Evolutionary conservation across 2,329 filamentous ascomycete genomes (phyloP).

Genomic region (Lecanicillium sp.): DNA sequence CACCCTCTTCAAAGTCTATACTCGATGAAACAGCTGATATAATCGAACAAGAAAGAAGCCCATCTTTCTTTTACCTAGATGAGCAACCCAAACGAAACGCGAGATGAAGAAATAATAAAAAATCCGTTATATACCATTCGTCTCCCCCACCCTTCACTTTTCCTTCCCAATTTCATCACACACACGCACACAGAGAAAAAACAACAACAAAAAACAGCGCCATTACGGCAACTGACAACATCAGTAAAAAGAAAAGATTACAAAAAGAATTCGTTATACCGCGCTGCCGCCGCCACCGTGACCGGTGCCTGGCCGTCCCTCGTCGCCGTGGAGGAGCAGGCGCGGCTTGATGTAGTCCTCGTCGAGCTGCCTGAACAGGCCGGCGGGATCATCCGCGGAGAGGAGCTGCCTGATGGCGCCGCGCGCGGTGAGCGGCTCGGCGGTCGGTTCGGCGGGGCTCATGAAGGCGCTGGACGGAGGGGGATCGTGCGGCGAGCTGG

Average conservation of each 20-base stretch:
- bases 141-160: neutral
- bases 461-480: slow-evolving; percentile 25
- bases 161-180: neutral
- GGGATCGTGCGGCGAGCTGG: slow-evolving; percentile 8
- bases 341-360: slow-evolving; percentile 95
- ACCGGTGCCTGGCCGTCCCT: slow-evolving; percentile 16
- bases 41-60: no score
- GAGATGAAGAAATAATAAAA: no score
- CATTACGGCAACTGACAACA: no score
- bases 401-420: slow-evolving; percentile 77
- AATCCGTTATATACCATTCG: neutral
- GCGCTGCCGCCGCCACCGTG: slow-evolving; percentile 22
- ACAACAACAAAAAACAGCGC: neutral
- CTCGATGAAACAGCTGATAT: no score
- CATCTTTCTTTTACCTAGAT: no score
- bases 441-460: slow-evolving; percentile 22
- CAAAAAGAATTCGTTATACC: slow-evolving; percentile 3
- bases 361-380: slow-evolving; percentile 85
- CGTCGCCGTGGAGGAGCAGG: slow-evolving; percentile 69
- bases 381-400: slow-evolving; percentile 80
- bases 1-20: no score
- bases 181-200: no score
- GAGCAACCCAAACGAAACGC: no score
- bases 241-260: slow-evolving; percentile 1
- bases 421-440: slow-evolving; percentile 57